Evolutionary conservation across 83 land plant species (phyloP), one percentile per base, ranked within the genome.

Genomic region (Larix sibirica): DNA sequence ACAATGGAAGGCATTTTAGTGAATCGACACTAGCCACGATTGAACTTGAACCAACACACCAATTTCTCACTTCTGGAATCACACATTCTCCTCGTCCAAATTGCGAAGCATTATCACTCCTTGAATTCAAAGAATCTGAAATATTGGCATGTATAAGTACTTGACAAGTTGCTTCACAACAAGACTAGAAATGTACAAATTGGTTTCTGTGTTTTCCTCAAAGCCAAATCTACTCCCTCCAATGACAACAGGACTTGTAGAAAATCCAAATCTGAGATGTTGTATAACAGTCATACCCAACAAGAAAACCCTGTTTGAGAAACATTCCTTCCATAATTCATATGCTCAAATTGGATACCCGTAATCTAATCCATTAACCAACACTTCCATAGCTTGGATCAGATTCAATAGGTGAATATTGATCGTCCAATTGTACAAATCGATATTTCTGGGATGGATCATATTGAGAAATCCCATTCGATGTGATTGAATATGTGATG

Each of bases 371-470:
- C 36, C 36, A 33, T 33, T 33, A 33, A 33, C 36, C 36, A 33
- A 33, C 2, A 33, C 2, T 33, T 33, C 36, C 36, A 33, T 33
- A 33, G 36, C 36, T 33, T 33, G 36, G 36, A 33, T 33, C 36
- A 33, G 2, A 33, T 33, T 33, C 36, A 33, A 33, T 2, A 33
- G 36, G 36, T 33, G 28, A 82, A 56, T 75, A 78, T 28, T 89
- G 91, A 10, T 81, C 80, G 13, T 80, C 87, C 79, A 79, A 62
- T 14, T 85, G 81, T 31, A 80, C 38, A 40, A 58, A 67, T 17
- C 59, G 60, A 28, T 85, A 88, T 58, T 75, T 76, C 70, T 90
- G 86, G 18, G 86, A 47, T 12, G 89, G 82, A 64, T 83, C 89
- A 62, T 50, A 81, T 31, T 85, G 88, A 18, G 85, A 78, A 24